These are phyloP conservation scores for Leptoxyphium fumago DNA, from an alignment of 2,329 filamentous ascomycete genomes.

Conservation along the genomic window DNA sequence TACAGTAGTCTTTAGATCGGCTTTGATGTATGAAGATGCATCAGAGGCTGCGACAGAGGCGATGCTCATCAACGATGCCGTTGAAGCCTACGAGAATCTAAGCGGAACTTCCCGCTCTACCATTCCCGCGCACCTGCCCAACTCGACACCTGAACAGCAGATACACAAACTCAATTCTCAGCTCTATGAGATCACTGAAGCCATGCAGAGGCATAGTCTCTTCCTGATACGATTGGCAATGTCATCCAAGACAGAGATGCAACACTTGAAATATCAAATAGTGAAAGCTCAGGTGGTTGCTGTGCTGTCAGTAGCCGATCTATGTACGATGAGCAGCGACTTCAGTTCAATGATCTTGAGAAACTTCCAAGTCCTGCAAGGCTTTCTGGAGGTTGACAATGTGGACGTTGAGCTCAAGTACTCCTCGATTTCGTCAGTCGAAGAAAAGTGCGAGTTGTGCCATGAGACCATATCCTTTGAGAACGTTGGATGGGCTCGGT, in stretches of 20 bases:
- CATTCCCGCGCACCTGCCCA: too few species aligned
- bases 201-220: not conserved
- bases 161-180: constrained; percentile 1
- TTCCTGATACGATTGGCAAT: not conserved
- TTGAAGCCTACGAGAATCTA: too few species aligned
- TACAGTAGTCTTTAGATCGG: not conserved
- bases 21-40: too few species aligned
- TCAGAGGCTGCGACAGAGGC: too few species aligned
- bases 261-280: not conserved
- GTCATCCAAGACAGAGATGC: not conserved
- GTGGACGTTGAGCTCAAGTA: not conserved
- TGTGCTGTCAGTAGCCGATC: not conserved
- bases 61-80: too few species aligned
- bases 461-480: constrained; percentile 32
- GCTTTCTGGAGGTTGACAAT: not conserved
- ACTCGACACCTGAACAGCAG: too few species aligned
- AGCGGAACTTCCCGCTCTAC: too few species aligned
- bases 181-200: not conserved
- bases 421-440: constrained; percentile 6
- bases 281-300: not conserved
- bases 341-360: not conserved
- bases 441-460: constrained; percentile 41
- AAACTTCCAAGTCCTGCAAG: not conserved
- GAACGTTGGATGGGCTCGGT: constrained; percentile 32
- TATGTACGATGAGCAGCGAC: not conserved